These are phyloP conservation scores for Wickerhamiella occidentalis DNA, from an alignment of 805 yeast genomes.

Conservation along the genomic window DNA sequence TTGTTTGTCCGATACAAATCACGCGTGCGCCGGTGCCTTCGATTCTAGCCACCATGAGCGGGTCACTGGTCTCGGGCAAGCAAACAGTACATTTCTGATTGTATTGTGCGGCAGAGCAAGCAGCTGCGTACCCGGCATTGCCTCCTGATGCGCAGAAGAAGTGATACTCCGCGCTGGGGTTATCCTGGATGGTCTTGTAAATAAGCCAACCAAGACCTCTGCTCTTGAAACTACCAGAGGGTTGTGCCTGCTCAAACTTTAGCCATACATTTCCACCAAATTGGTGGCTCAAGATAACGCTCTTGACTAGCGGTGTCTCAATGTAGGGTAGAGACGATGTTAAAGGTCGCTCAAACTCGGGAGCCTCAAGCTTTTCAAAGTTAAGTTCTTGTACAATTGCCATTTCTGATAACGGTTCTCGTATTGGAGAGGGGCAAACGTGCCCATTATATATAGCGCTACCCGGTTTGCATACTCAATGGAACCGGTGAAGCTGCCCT, in stretches of 20 bases:
- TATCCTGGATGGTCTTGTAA: slow-evolving; percentile 37
- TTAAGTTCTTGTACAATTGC: background rate
- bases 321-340: slow-evolving; percentile 14
- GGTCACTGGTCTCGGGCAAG: slow-evolving; percentile 39
- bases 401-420: background rate
- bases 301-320: slow-evolving; percentile 68
- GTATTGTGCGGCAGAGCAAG: slow-evolving; percentile 67
- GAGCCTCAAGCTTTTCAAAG: background rate
- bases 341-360: background rate
- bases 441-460: background rate
- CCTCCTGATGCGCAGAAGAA: slow-evolving; percentile 92
- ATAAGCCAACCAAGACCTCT: slow-evolving; percentile 93
- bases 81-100: slow-evolving; percentile 47
- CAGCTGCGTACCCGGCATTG: slow-evolving; percentile 96
- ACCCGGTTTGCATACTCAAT: slow-evolving; percentile 1
- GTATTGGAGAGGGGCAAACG: background rate
- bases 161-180: slow-evolving; percentile 22
- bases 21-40: slow-evolving; percentile 41
- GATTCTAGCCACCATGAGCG: slow-evolving; percentile 37
- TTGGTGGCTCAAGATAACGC: slow-evolving; percentile 59
- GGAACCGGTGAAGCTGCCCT: slow-evolving; percentile 7
- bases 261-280: slow-evolving; percentile 58
- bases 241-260: slow-evolving; percentile 77
- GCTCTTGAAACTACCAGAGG: slow-evolving; percentile 85
- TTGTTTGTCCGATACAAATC: slow-evolving; percentile 61